Evolutionary conservation across 345 rosid genomes (phyloP), one percentile per base, ranked within the genome.

Genomic region (Linum tenue): DNA sequence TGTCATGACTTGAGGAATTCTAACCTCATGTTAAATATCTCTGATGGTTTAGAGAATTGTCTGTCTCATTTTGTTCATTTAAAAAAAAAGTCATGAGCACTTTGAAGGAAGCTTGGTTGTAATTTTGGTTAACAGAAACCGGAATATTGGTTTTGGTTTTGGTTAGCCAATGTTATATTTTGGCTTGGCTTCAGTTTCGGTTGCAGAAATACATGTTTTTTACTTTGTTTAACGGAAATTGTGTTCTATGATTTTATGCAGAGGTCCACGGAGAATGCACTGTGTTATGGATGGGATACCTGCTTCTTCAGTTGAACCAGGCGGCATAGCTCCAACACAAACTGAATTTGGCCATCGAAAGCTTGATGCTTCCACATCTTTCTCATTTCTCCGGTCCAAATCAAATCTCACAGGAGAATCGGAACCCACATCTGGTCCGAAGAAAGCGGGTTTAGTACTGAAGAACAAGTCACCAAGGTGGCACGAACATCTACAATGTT

Each of bases 241-340:
- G 9, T 1, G 2, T 3, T 48, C 53, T 48, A 9, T 48, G 14
- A 48, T 5, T 48, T 48, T 55, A 41, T 17, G 39, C 73, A 74
- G 78, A 56, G 78, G 78, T 58, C 78, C 78, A 38, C 66, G 78
- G 61, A 74, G 70, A 66, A 74, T 74, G 78, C 71, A 69, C 31
- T 74, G 78, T 60, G n/a, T 62, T 61, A 70, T 74, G 73, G 78
- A 74, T 59, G 71, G 67, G 37, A 74, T 74, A n/a, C 78, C 78
- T 16, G 74, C 71, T 38, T 42, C 70, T 39, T 58, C 78, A 22
- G 53, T 74, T 58, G 74, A 58, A 66, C 74, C 78, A 7, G 71
- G 74, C 8, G 78, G 78, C 40, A 44, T 17, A 22, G 74, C 78
- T 14, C 78, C 78, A 3, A 74, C 71, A 7, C 78, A 70, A 63